Evolutionary conservation across 2,329 filamentous ascomycete genomes (phyloP), one percentile per base, ranked within the genome.

Genomic region (Diaporthe citrichinensis): DNA sequence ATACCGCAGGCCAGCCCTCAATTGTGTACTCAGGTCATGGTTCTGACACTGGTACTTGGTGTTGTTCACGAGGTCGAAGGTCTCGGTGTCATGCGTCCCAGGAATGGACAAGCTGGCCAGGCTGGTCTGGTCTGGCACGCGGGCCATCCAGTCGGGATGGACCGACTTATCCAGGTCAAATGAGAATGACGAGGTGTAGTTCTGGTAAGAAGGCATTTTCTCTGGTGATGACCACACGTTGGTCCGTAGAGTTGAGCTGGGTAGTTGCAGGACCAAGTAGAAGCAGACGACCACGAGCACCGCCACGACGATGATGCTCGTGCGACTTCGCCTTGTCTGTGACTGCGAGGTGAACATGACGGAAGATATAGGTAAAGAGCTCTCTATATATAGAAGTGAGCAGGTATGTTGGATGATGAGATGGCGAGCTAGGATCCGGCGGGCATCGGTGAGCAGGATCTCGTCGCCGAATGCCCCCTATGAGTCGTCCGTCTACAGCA

Each of bases 41-140:
- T 88, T 88, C 81, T 90, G 88, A 79, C 87, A 89, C 79, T 87
- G 84, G 69, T 86, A 84, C 12, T 76, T 73, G 36, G 78, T 65
- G 74, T 83, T 81, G 58, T 80, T 78, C 39, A 76, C 78, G 73
- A 87, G 81, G 59, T 81, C 79, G 77, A 86, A 87, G 25, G 88
- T 89, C 85, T 90, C 86, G 34, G 88, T 89, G 79, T 90, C 88
- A 81, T 90, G 88, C 2, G 88, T 89, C 41, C 88, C 88, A 0
- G 88, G 88, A 75, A 90, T 85, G 61, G 87, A 88, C 57, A 90
- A 83, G 69, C 81, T 84, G 44, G 86, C 83, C 46, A 90, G 80
- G 61, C 81, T 82, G 49, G 83, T 81, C 36, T 80, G 76, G 79
- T 88, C 85, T 39, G 86, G 85, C 15, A 89, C 79, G 9, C 69